Percentiles rank a stretch among this genome's conserved stretches.
Conservation (phyloP, 2,329 filamentous ascomycete genomes). For the Amesomyces nigricolor region DNA sequence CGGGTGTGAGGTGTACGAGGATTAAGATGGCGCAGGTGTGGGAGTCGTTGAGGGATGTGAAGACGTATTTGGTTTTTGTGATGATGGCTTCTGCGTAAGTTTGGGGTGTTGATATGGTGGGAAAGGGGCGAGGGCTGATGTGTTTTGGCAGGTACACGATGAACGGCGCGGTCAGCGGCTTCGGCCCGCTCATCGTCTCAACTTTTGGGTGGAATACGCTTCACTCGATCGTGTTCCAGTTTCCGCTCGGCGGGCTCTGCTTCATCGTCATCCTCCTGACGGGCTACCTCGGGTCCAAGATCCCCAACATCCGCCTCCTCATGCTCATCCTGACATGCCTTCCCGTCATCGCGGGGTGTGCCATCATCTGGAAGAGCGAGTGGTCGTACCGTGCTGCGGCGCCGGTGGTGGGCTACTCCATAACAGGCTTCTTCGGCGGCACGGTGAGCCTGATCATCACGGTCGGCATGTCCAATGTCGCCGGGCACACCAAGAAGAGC, state of each 20-base stretch:
- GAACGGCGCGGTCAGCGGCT: conserved; percentile 65
- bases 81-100: conserved; percentile 61
- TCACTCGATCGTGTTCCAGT: conserved; percentile 66
- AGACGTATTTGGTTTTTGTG: conserved; percentile 57
- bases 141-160: conserved; percentile 50
- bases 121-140: background rate
- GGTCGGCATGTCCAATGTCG: conserved; percentile 59
- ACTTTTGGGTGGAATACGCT: conserved; percentile 63
- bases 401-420: conserved; percentile 64
- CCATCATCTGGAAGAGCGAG: conserved; percentile 64
- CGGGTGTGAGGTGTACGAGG: conserved; percentile 54
- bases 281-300: conserved; percentile 56
- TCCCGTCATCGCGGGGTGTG: conserved; percentile 68
- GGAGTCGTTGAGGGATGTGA: conserved; percentile 54
- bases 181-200: conserved; percentile 65
- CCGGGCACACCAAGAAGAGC: conserved; percentile 72
- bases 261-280: conserved; percentile 60
- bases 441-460: conserved; percentile 57
- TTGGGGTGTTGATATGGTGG: too few relatives aligned
- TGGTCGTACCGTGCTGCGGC: conserved; percentile 61
- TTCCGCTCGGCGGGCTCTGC: conserved; percentile 66
- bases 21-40: conserved; percentile 55
- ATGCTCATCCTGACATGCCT: conserved; percentile 63
- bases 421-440: conserved; percentile 68
- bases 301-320: conserved; percentile 58